Evolutionary conservation across 2,329 filamentous ascomycete genomes (phyloP).

Genomic region (Talaromyces sp.): DNA sequence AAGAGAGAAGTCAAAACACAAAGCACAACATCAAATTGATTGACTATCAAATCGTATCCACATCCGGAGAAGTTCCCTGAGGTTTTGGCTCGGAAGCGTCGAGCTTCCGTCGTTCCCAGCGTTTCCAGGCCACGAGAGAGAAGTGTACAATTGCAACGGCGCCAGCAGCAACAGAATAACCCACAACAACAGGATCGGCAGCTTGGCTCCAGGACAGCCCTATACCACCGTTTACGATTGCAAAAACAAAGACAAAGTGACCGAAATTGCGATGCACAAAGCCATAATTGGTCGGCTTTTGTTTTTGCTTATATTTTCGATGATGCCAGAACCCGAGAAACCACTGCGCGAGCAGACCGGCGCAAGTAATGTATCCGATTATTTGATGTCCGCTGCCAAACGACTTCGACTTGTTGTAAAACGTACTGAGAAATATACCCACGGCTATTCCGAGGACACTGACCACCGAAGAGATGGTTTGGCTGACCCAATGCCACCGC

Average conservation of each 20-base stretch:
- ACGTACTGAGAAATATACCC: neutral
- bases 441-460: slow-evolving; percentile 6
- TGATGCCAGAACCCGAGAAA: slow-evolving; percentile 15
- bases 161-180: slow-evolving; percentile 11
- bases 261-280: slow-evolving; percentile 13
- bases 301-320: slow-evolving; percentile 9
- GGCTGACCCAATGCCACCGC: slow-evolving; percentile 15
- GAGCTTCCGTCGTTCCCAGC: slow-evolving; percentile 11
- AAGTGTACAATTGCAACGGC: slow-evolving; percentile 11
- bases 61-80: neutral
- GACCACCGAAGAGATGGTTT: slow-evolving; percentile 12
- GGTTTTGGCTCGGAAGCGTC: neutral
- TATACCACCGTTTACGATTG: slow-evolving; percentile 9
- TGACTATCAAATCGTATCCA: neutral
- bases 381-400: slow-evolving; percentile 11
- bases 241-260: slow-evolving; percentile 9
- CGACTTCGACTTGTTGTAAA: slow-evolving; percentile 11
- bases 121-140: slow-evolving; percentile 13
- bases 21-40: neutral
- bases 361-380: slow-evolving; percentile 5
- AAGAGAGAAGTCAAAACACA: neutral
- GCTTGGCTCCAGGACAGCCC: slow-evolving; percentile 11
- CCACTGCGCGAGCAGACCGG: slow-evolving; percentile 4
- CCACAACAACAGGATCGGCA: slow-evolving; percentile 10
- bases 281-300: slow-evolving; percentile 7